phyloP scores from a whole-genome alignment of 1,139 yeast genomes.

The Yamadazyma aaseri region DNA sequence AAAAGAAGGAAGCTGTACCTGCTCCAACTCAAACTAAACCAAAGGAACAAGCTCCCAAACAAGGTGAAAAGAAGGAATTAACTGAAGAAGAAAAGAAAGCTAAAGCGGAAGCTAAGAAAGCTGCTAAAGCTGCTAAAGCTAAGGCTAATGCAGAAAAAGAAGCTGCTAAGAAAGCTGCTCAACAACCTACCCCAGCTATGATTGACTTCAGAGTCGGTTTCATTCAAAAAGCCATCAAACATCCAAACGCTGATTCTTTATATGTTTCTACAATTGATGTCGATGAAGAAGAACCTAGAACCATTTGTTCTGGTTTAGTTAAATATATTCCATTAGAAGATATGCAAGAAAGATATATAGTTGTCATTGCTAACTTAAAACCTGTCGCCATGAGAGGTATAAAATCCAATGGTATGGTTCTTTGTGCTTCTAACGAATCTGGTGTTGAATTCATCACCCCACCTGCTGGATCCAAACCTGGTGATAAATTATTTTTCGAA shows the following conservation, averaged over 20 bases:
- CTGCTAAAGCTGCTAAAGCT: constrained; percentile 71
- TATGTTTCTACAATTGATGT: constrained; percentile 95
- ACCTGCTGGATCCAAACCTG: constrained; percentile 91
- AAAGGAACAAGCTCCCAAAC: constrained; percentile 3
- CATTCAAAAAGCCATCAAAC: constrained; percentile 94
- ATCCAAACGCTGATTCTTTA: constrained; percentile 95
- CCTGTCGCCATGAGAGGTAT: constrained; percentile 79
- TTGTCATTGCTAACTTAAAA: constrained; percentile 59
- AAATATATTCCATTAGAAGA: constrained; percentile 47
- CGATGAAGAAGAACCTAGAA: constrained; percentile 97
- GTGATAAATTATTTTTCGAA: constrained; percentile 95
- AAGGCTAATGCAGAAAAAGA: constrained; percentile 65
- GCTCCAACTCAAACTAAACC: constrained; percentile 14
- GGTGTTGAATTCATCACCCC: constrained; percentile 91
- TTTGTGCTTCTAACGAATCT: constrained; percentile 78
- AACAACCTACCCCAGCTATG: constrained; percentile 69
- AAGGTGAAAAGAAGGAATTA: constrained; percentile 21
- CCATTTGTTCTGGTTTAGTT: constrained; percentile 89
- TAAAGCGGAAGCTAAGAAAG: constrained; percentile 60
- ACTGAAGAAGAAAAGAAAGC: constrained; percentile 64
- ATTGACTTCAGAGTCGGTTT: constrained; percentile 94
- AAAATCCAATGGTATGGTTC: constrained; percentile 93
- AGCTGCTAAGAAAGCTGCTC: constrained; percentile 56
- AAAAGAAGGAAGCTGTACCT: constrained; percentile 30
- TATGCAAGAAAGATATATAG: constrained; percentile 49